Evolutionary conservation across 495 filamentous ascomycete genomes (phyloP).

Genomic region (Trichocladium antarcticum): DNA sequence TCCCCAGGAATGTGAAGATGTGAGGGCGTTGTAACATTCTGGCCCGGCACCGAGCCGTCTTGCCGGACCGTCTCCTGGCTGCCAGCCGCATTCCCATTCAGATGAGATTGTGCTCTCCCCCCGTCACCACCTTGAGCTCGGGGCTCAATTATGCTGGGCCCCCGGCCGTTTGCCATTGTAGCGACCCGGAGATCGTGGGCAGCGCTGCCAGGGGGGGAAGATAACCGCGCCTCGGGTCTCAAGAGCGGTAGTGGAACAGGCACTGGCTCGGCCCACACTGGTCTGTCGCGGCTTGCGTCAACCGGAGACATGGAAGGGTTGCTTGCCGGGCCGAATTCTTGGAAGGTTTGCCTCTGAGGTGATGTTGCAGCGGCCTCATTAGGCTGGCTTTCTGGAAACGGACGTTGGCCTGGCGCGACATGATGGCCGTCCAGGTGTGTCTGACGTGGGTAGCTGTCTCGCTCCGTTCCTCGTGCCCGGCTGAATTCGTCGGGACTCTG

Average conservation of each 20-base stretch:
- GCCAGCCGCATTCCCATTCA: not conserved
- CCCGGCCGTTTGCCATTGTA: not conserved
- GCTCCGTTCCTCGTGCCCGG: no score
- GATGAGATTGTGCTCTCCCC: not conserved
- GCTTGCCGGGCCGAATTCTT: no score
- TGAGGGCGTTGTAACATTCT: conserved; percentile 23
- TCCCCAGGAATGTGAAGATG: conserved; percentile 48
- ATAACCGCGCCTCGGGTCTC: not conserved
- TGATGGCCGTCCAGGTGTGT: no score
- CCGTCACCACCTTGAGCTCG: conserved; percentile 6
- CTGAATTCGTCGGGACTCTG: not conserved
- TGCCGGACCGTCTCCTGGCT: conserved; percentile 5
- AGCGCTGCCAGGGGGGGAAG: not conserved
- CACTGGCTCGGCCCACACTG: conserved; percentile 10
- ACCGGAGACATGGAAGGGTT: not conserved
- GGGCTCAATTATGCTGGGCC: not conserved
- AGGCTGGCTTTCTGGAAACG: no score
- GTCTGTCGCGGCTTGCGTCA: not conserved
- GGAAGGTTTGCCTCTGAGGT: not conserved
- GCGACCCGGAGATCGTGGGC: not conserved
- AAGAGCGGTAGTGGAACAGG: not conserved
- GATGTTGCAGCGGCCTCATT: not conserved
- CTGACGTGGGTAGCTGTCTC: no score
- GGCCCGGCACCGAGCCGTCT: conserved; percentile 13
- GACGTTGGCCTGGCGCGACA: no score